Conservation (phyloP, 2,329 filamentous ascomycete genomes). For the Daldinia sp. region DNA sequence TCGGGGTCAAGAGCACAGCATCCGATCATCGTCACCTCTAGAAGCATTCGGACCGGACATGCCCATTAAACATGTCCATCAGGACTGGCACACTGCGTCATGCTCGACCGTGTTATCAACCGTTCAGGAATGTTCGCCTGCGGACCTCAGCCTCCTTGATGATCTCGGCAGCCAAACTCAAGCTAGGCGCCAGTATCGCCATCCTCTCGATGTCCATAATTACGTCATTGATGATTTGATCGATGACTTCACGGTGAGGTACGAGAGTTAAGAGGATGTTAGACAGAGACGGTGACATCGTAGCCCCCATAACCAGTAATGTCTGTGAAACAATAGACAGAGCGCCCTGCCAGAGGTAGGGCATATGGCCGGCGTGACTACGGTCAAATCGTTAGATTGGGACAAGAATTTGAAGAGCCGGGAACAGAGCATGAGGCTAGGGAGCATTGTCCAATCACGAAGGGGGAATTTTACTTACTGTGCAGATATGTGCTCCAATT, state of each 20-base stretch:
- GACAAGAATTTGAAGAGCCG: slow-evolving; percentile 41
- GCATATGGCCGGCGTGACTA: slow-evolving; percentile 84
- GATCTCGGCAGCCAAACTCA: slow-evolving; percentile 82
- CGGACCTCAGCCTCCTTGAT: slow-evolving; percentile 82
- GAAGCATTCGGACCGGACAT: slow-evolving; percentile 37
- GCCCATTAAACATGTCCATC: slow-evolving; percentile 16
- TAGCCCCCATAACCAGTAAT: slow-evolving; percentile 85
- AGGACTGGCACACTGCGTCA: slow-evolving; percentile 36
- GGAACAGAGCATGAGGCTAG: slow-evolving; percentile 42
- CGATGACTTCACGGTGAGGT: slow-evolving; percentile 70
- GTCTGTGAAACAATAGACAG: slow-evolving; percentile 86
- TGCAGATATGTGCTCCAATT: slow-evolving; percentile 81
- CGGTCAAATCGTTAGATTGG: slow-evolving; percentile 56
- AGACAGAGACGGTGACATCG: slow-evolving; percentile 79
- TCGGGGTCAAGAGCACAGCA: slow-evolving; percentile 31
- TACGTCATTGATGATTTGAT: slow-evolving; percentile 82
- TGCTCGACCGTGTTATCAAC: slow-evolving; percentile 53
- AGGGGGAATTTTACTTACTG: slow-evolving; percentile 67
- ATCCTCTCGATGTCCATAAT: slow-evolving; percentile 81
- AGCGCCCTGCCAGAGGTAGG: slow-evolving; percentile 87
- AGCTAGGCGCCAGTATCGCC: slow-evolving; percentile 79
- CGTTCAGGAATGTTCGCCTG: slow-evolving; percentile 71
- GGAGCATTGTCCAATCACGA: slow-evolving; percentile 33
- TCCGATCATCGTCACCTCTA: slow-evolving; percentile 35
- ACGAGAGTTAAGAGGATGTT: slow-evolving; percentile 71